Percentiles rank a stretch among this genome's conserved stretches.
These are phyloP conservation scores for Pseudopithomyces chartarum DNA, from an alignment of 2,329 filamentous ascomycete genomes.

Conservation along the genomic window DNA sequence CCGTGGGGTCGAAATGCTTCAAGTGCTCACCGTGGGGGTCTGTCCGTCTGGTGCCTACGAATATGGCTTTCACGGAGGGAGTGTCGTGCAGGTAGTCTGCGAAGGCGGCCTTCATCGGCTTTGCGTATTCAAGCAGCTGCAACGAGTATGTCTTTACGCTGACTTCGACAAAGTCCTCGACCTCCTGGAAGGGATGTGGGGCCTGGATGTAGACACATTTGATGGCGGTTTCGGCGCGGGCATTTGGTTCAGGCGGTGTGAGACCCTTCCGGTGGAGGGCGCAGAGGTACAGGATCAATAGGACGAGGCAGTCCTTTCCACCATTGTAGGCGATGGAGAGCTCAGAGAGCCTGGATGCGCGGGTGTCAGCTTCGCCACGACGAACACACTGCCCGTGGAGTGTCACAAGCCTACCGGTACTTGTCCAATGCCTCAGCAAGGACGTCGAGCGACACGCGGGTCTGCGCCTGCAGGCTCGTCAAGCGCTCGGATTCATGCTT, in stretches of 20 bases:
- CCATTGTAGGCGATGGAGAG: constrained; percentile 95
- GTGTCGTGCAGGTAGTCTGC: constrained; percentile 72
- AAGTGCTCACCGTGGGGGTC: constrained; percentile 86
- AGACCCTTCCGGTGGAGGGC: constrained; percentile 52
- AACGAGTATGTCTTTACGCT: constrained; percentile 75
- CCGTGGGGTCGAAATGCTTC: constrained; percentile 84
- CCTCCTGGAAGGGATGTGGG: constrained; percentile 79
- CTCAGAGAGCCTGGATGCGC: constrained; percentile 66
- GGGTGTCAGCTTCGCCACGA: constrained; percentile 21
- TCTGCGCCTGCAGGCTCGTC: constrained; percentile 73
- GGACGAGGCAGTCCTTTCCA: constrained; percentile 95
- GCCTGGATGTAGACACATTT: constrained; percentile 91
- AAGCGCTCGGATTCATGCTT: constrained; percentile 62
- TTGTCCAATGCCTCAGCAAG: constrained; percentile 74
- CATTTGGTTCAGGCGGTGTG: constrained; percentile 24
- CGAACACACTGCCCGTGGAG: constrained; percentile 6
- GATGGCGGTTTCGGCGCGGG: constrained; percentile 52
- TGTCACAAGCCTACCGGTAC: constrained; percentile 66
- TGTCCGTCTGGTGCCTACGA: constrained; percentile 86
- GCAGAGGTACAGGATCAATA: constrained; percentile 84
- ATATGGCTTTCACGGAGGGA: constrained; percentile 73
- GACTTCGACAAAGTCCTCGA: constrained; percentile 78
- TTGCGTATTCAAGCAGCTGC: constrained; percentile 72
- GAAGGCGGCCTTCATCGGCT: constrained; percentile 83
- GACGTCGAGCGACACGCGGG: constrained; percentile 71